Evolutionary conservation across 495 filamentous ascomycete genomes (phyloP).

Genomic region (Xylaria longipes): DNA sequence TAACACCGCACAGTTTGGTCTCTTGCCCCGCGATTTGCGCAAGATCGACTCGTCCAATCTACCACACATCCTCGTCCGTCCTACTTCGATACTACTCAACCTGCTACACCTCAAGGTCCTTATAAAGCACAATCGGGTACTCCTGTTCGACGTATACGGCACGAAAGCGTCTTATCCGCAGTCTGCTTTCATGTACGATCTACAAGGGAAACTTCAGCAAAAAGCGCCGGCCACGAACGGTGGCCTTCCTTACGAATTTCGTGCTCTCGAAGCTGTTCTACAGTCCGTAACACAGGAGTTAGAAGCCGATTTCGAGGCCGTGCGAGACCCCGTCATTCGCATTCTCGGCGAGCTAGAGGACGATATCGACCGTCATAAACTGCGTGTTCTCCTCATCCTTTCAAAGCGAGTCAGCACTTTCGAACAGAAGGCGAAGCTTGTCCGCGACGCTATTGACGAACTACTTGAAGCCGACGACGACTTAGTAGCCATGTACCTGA

Average conservation of each 20-base stretch:
- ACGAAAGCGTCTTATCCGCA: slow-evolving; percentile 94
- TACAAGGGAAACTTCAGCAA: slow-evolving; percentile 67
- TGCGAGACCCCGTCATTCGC: slow-evolving; percentile 87
- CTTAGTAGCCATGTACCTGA: slow-evolving; percentile 91
- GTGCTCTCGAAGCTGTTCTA: slow-evolving; percentile 81
- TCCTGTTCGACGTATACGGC: slow-evolving; percentile 95
- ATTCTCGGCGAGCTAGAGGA: slow-evolving; percentile 92
- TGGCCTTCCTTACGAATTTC: slow-evolving; percentile 70
- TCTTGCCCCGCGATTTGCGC: slow-evolving; percentile 92
- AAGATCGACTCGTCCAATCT: slow-evolving; percentile 98
- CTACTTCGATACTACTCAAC: slow-evolving; percentile 92
- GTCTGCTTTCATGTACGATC: slow-evolving; percentile 94
- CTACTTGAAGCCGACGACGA: slow-evolving; percentile 98
- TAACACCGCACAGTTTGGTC: slow-evolving; percentile 74
- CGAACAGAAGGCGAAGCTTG: slow-evolving; percentile 93
- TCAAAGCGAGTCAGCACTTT: slow-evolving; percentile 96
- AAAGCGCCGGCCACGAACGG: slow-evolving; percentile 57
- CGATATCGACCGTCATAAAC: slow-evolving; percentile 93
- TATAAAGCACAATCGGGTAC: slow-evolving; percentile 91
- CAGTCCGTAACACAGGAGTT: slow-evolving; percentile 84
- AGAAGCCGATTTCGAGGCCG: slow-evolving; percentile 90
- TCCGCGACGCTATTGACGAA: slow-evolving; percentile 94
- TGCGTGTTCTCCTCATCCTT: slow-evolving; percentile 87
- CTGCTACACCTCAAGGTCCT: slow-evolving; percentile 91
- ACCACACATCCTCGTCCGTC: slow-evolving; percentile 95